phyloP scores from a whole-genome alignment of 371 early-diverging fungal species.

The Syncephalastrum contaminatum region DNA sequence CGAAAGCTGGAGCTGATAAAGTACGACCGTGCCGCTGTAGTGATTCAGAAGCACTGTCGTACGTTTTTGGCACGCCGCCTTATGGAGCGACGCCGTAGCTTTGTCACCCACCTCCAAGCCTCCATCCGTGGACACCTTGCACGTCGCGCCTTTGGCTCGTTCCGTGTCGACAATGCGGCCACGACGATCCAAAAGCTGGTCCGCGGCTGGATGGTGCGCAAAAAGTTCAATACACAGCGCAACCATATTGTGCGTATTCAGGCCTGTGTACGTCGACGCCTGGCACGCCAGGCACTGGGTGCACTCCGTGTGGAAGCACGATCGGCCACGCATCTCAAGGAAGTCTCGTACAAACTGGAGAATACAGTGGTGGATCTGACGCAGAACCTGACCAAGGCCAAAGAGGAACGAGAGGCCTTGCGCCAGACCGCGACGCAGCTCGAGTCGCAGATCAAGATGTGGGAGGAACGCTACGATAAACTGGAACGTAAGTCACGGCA shows the following conservation, averaged over 20 bases:
- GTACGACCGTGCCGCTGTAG: slow-evolving; percentile 71
- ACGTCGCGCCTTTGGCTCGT: slow-evolving; percentile 44
- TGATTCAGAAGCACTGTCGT: slow-evolving; percentile 74
- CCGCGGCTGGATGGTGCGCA: slow-evolving; percentile 66
- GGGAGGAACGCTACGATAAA: slow-evolving; percentile 73
- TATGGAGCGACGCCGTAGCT: slow-evolving; percentile 34
- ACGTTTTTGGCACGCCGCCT: slow-evolving; percentile 63
- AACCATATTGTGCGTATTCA: slow-evolving; percentile 73
- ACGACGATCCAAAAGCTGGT: slow-evolving; percentile 70
- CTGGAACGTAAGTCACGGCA: slow-evolving; percentile 49
- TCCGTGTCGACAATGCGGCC: slow-evolving; percentile 71
- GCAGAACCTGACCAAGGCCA: slow-evolving; percentile 71
- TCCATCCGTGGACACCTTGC: slow-evolving; percentile 57
- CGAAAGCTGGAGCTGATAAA: slow-evolving; percentile 52
- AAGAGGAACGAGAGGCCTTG: slow-evolving; percentile 68
- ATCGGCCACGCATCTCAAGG: slow-evolving; percentile 89
- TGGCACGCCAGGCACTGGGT: slow-evolving; percentile 64
- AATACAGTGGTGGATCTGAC: slow-evolving; percentile 95
- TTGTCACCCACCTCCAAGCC: slow-evolving; percentile 46
- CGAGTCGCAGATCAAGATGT: slow-evolving; percentile 63
- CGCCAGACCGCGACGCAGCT: slow-evolving; percentile 52
- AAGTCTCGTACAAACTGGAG: slow-evolving; percentile 90
- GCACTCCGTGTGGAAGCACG: slow-evolving; percentile 78
- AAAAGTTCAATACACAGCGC: slow-evolving; percentile 46
- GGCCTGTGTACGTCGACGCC: slow-evolving; percentile 71